Conservation (phyloP, 192 early-diverging fungal species). For the Bifiguratus adelaidae region DNA sequence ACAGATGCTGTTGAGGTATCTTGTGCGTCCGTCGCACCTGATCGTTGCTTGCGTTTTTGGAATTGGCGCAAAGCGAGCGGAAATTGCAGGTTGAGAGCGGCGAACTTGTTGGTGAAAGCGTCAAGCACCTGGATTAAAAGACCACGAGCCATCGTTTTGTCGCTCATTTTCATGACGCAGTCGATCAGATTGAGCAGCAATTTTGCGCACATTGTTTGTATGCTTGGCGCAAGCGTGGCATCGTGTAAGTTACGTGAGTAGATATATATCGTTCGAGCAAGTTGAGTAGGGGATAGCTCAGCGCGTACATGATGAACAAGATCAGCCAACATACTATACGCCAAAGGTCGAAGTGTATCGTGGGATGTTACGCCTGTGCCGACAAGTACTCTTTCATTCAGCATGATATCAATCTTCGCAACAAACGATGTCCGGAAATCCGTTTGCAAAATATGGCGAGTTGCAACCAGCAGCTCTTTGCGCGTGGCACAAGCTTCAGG, state of each 20-base stretch:
- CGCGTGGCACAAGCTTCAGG: conserved; percentile 84
- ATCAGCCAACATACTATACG: conserved; percentile 93
- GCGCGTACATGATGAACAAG: conserved; percentile 90
- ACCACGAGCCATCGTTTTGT: conserved; percentile 49
- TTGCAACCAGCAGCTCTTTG: conserved; percentile 94
- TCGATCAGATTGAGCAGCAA: conserved; percentile 88
- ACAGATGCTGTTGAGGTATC: no score
- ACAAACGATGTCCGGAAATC: conserved; percentile 86
- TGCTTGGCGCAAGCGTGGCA: conserved; percentile 74
- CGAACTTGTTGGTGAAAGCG: conserved; percentile 72
- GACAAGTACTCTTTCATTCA: conserved; percentile 90
- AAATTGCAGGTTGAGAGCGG: conserved; percentile 54
- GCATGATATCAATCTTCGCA: conserved; percentile 80
- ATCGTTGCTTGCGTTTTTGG: conserved; percentile 43
- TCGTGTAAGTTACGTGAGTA: conserved; percentile 94
- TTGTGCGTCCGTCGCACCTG: conserved; percentile 34
- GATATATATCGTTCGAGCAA: conserved; percentile 77
- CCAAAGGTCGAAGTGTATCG: conserved; percentile 79
- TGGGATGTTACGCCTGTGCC: conserved; percentile 88
- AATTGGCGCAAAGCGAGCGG: conserved; percentile 45
- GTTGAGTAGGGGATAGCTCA: conserved; percentile 71
- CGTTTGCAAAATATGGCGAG: conserved; percentile 88
- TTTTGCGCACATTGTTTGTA: conserved; percentile 97
- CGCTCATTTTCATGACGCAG: conserved; percentile 60
- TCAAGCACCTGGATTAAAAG: conserved; percentile 76